These are phyloP conservation scores for Pseudogymnoascus sp. DNA, from an alignment of 2,329 filamentous ascomycete species.

Conservation along the genomic window DNA sequence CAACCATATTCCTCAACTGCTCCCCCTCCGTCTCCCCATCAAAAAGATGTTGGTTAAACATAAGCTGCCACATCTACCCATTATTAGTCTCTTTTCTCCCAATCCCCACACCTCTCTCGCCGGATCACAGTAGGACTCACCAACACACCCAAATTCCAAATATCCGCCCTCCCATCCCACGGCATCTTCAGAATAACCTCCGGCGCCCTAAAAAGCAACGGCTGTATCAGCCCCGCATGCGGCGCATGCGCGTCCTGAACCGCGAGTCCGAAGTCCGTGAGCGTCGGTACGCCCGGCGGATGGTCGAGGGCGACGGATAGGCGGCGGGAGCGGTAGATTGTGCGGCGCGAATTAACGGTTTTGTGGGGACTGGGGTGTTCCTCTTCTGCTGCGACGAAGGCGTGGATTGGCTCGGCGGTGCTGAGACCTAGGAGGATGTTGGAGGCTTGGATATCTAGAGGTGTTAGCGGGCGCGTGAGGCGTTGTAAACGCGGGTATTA, in stretches of 20 bases:
- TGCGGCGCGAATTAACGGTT: conserved; percentile 19
- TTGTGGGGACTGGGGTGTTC: conserved; percentile 26
- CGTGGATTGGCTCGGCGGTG: neutral
- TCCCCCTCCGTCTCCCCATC: conserved; percentile 23
- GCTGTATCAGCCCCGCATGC: neutral
- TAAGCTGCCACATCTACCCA: neutral
- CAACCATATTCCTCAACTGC: conserved; percentile 37
- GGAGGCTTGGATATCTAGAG: conserved; percentile 27
- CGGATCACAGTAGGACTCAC: conserved; percentile 12
- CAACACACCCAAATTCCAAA: conserved; percentile 24
- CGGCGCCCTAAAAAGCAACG: conserved; percentile 14
- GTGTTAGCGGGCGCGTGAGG: neutral
- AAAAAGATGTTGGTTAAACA: conserved; percentile 9
- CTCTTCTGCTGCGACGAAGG: conserved; percentile 19
- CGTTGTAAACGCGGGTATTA: neutral
- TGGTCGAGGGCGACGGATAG: conserved; percentile 17
- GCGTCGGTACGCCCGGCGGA: conserved; percentile 12
- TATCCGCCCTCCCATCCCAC: conserved; percentile 22
- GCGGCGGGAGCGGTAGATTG: conserved; percentile 24
- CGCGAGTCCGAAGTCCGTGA: neutral
- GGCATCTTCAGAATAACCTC: conserved; percentile 19
- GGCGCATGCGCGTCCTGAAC: neutral
- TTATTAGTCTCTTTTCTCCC: neutral
- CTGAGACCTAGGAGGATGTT: conserved; percentile 26
- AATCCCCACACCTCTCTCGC: neutral